Evolutionary conservation across 148 eudicot species (phyloP).

Genomic region (Vaccinium myrtillus): DNA sequence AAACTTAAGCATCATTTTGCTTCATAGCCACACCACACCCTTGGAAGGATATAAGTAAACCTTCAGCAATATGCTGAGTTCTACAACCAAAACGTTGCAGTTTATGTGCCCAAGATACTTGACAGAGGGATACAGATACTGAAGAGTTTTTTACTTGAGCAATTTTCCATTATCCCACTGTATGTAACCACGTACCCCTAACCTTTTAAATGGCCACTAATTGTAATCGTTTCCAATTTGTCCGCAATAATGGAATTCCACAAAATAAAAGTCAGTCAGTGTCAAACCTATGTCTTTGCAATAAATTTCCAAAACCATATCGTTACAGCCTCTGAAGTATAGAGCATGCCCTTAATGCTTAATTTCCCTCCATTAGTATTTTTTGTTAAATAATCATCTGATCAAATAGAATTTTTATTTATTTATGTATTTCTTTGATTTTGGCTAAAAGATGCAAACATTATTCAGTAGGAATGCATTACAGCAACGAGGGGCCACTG

Average conservation of each 20-base stretch:
- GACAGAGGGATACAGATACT: not conserved
- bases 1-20: not conserved
- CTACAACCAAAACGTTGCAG: not conserved
- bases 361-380: too few relatives aligned
- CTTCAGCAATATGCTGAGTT: not conserved
- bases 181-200: not conserved
- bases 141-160: not conserved
- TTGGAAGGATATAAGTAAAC: not conserved
- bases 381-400: too few relatives aligned
- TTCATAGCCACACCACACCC: not conserved
- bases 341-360: not conserved
- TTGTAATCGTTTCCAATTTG: not conserved
- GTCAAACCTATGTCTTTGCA: too few relatives aligned
- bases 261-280: too few relatives aligned
- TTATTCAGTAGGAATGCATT: too few relatives aligned
- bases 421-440: too few relatives aligned
- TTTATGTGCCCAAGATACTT: not conserved
- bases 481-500: too few relatives aligned
- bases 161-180: not conserved
- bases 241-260: not conserved
- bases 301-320: not conserved
- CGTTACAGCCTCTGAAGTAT: not conserved
- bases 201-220: not conserved
- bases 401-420: too few relatives aligned
- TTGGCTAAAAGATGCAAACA: too few relatives aligned